Evolutionary conservation across 305 asterid species (phyloP), one percentile per base, ranked within the genome.

Genomic region (Andrographis paniculata): DNA sequence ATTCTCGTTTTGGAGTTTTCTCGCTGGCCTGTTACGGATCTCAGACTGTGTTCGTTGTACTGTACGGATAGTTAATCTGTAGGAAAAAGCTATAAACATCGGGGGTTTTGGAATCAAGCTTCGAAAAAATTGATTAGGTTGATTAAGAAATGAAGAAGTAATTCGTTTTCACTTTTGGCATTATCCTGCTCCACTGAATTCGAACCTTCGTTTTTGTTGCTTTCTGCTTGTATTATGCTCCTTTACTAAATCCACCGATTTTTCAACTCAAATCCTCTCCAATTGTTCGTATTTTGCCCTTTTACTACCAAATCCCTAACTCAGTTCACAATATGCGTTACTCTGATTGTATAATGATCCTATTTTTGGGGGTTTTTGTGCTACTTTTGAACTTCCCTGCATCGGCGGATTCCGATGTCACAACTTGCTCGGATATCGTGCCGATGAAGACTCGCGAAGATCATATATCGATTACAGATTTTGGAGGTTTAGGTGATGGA

Each of bases 401-500:
- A 50, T 53, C 56, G 10, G 72, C 30, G 30, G 48, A 45, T 27
- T 68, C 69, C 9, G 74, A 61, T 16, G 60, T 46, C 48, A 62
- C 36, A 21, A 69, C 74, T 9, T 73, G 80, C 50, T 70, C 80
- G 20, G 77, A 77, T 19, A 66, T 73, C 22, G 80, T 56, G 14
- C 67, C 72, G 14, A 64, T 60, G 67, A 63, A 36, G 44, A 12
- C 56, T 42, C 65, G 80, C 18, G 52, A 47, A 10, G 65, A 70
- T 10, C 63, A 60, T 61, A 66, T 73, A 46, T 69, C 80, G 22
- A 69, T 73, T 28, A 41, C 52, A 19, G 78, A 74, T 58, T 74
- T 54, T 18, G 81, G 81, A 37, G 81, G 70, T 11, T 70, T 74
- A 17, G 81, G 81, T 4, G 81, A 74, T 52, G 81, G 81, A 38